Evolutionary conservation across 2,329 filamentous ascomycete genomes (phyloP), one percentile per base, ranked within the genome.

Genomic region (Penicillium sp.): DNA sequence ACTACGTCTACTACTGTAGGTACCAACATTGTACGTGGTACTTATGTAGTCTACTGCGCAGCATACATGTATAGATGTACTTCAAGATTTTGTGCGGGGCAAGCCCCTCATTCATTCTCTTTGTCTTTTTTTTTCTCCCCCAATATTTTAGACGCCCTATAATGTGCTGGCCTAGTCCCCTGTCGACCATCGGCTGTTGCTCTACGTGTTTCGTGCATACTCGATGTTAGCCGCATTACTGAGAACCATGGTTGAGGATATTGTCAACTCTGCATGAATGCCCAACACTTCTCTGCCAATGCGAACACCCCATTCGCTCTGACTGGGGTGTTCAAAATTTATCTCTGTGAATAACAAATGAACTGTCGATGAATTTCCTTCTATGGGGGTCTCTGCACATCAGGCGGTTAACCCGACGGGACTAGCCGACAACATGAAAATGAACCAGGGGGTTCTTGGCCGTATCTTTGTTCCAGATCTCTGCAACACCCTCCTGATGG

Each of bases 201-300:
- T 21, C 44, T 55, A 57, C 54, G 44, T 58, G 54, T 61, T 64
- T 57, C 56, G 50, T 57, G 52, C 49, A 45, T 56, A 51, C 44
- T 44, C 42, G 38, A 58, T 57, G 51, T 63, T 64, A 66, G 63
- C 64, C 64, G 65, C 62, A 67, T 60, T 52, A 39, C 49, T 53
- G 54, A 45, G 61, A 64, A 66, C 62, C 60, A 61, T 57, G 58
- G 56, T 61, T 63, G 61, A 62, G 45, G 61, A 67, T 70, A 59
- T 38, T 47, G 41, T 47, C 33, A n/a, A 45, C 71, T 71, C 75
- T 67, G 75, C 67, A 74, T 74, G 70, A 71, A 70, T 77, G 75
- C 75, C 74, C 75, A 77, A 76, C 70, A 61, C 63, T 59, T 59
- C 21, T 54, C 50, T 70, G 67, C 61, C 58, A 68, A 59, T 66